Conservation (phyloP, 108 stramenopile genomes). For the Cyclotella choctawhatcheeana region DNA sequence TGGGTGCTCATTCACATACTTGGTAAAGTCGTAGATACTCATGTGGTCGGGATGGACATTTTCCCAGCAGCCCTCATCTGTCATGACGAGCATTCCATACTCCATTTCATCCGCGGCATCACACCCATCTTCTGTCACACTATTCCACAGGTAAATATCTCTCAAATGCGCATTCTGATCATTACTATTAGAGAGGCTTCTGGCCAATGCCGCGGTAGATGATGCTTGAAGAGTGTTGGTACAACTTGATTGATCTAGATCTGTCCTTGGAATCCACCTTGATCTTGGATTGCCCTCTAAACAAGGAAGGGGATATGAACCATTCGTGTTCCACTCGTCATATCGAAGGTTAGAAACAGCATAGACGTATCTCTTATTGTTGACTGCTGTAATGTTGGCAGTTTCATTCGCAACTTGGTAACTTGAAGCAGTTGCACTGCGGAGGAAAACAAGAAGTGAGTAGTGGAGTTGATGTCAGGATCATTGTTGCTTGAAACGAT, state of each 20-base stretch:
- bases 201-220: constrained; percentile 19
- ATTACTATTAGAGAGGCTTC: constrained; percentile 33
- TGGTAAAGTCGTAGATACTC: constrained; percentile 45
- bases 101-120: constrained; percentile 22
- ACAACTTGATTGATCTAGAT: constrained; percentile 31
- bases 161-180: constrained; percentile 41
- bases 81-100: constrained; percentile 53
- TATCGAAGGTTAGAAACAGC: constrained; percentile 33
- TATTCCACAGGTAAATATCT: constrained; percentile 45
- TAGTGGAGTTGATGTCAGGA: background rate
- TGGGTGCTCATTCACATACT: constrained; percentile 31
- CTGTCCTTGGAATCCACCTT: constrained; percentile 41
- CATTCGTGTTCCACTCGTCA: constrained; percentile 39
- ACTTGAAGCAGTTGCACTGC: background rate
- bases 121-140: constrained; percentile 29
- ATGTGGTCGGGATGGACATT: constrained; percentile 56
- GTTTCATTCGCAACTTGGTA: constrained; percentile 7
- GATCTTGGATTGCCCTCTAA: constrained; percentile 30
- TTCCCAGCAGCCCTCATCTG: constrained; percentile 52
- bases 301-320: constrained; percentile 33
- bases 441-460: background rate
- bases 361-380: constrained; percentile 30
- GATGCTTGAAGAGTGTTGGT: constrained; percentile 27
- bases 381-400: constrained; percentile 4
- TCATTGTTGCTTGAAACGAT: background rate